Percentiles rank a stretch among this genome's conserved stretches.
Evolutionary conservation across 371 early-diverging fungal species (phyloP).

Genomic region (Mortierella sp.): DNA sequence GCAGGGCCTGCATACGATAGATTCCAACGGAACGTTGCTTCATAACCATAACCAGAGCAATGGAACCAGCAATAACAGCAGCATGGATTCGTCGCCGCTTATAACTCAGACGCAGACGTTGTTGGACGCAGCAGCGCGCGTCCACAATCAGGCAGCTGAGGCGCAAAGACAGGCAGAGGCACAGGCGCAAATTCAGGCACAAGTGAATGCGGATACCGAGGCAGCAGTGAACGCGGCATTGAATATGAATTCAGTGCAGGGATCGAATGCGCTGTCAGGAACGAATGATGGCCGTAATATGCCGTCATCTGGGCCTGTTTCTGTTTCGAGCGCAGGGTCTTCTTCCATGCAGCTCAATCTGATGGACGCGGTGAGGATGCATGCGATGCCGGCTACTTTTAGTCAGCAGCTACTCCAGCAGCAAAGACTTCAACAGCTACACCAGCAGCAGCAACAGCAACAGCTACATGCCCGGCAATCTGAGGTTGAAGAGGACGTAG

Average conservation of each 20-base stretch:
- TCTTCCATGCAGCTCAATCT: conserved; percentile 15
- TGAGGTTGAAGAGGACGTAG: conserved; percentile 15
- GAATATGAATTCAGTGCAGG: conserved; percentile 17
- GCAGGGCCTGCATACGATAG: conserved; percentile 8
- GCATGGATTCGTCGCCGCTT: conserved; percentile 25
- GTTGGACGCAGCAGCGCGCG: conserved; percentile 6
- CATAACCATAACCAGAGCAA: conserved; percentile 13
- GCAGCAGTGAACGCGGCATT: conserved; percentile 37
- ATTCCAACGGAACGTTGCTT: conserved; percentile 11
- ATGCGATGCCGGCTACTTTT: conserved; percentile 7
- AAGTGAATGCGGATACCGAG: conserved; percentile 19
- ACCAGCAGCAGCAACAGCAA: conserved; percentile 29
- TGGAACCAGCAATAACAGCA: conserved; percentile 14
- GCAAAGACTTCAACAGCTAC: conserved; percentile 22
- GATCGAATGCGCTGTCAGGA: conserved; percentile 2
- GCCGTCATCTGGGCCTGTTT: neutral
- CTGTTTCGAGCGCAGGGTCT: conserved; percentile 6
- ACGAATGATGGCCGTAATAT: neutral
- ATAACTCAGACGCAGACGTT: conserved; percentile 12
- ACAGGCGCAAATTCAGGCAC: conserved; percentile 24
- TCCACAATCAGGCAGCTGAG: conserved; percentile 3
- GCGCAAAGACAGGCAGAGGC: conserved; percentile 9
- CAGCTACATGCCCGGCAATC: neutral
- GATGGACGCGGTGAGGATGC: conserved; percentile 12
- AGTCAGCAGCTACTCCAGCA: conserved; percentile 20